These are phyloP conservation scores for Annulohypoxylon moriforme DNA, from an alignment of 495 filamentous ascomycete genomes.

Conservation along the genomic window DNA sequence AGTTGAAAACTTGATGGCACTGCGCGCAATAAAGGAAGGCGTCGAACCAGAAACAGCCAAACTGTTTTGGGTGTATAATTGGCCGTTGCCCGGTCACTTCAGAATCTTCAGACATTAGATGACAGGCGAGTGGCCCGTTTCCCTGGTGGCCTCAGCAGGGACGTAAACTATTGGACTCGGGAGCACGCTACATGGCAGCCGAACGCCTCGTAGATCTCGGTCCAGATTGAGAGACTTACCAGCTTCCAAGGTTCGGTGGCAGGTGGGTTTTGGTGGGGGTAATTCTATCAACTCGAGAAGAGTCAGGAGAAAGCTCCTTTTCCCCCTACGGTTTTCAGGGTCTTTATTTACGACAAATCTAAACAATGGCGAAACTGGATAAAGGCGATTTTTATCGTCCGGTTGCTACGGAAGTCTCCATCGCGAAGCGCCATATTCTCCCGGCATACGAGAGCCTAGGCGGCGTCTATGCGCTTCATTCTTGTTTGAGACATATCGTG, in stretches of 20 bases:
- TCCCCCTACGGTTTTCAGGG: slow-evolving; percentile 7
- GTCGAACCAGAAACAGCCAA: slow-evolving; percentile 40
- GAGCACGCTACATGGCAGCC: slow-evolving; percentile 40
- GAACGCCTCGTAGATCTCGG: slow-evolving; percentile 46
- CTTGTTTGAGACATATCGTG: slow-evolving; percentile 40
- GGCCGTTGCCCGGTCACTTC: slow-evolving; percentile 38
- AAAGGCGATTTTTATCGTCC: slow-evolving; percentile 22
- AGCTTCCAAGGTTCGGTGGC: slow-evolving; percentile 33
- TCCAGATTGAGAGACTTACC: slow-evolving; percentile 37
- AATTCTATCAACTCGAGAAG: slow-evolving; percentile 38
- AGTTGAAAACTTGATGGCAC: background rate
- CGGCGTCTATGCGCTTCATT: slow-evolving; percentile 35
- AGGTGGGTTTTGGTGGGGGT: slow-evolving; percentile 40
- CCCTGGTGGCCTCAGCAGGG: slow-evolving; percentile 32
- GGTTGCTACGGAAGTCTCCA: slow-evolving; percentile 10
- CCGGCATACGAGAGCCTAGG: slow-evolving; percentile 11
- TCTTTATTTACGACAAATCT: slow-evolving; percentile 25
- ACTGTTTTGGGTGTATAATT: slow-evolving; percentile 32
- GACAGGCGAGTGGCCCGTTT: slow-evolving; percentile 31
- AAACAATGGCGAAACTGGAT: slow-evolving; percentile 22
- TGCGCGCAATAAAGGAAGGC: slow-evolving; percentile 36
- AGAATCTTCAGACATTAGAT: slow-evolving; percentile 35
- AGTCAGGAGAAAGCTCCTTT: slow-evolving; percentile 21
- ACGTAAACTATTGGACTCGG: slow-evolving; percentile 40
- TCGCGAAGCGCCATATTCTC: slow-evolving; percentile 36